Evolutionary conservation across 495 filamentous ascomycete species (phyloP).

Genomic region (Collariella sp.): DNA sequence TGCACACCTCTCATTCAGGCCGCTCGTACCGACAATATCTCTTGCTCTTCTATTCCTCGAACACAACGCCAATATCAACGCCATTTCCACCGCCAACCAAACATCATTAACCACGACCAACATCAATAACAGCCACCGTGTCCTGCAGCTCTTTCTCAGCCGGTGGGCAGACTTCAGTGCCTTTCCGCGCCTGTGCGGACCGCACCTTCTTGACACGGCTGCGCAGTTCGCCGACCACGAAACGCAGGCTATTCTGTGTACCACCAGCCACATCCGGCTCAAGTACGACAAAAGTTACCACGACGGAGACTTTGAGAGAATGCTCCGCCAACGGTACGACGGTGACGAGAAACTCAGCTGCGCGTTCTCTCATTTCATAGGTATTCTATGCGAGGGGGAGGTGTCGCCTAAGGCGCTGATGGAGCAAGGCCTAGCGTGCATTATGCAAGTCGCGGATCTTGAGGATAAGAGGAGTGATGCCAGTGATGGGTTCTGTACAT

Average conservation of each 20-base stretch:
- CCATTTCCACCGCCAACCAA: slow-evolving; percentile 4
- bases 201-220: background rate
- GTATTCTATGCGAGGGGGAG: background rate
- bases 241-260: background rate
- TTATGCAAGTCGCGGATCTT: background rate
- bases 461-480: background rate
- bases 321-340: background rate
- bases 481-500: background rate
- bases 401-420: no score
- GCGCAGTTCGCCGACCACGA: background rate
- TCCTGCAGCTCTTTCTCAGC: slow-evolving; percentile 2
- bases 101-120: slow-evolving; percentile 14
- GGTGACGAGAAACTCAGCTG: background rate
- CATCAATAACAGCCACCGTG: slow-evolving; percentile 9
- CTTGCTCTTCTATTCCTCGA: slow-evolving; percentile 10
- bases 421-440: no score
- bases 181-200: background rate
- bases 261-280: background rate
- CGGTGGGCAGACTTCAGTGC: slow-evolving; percentile 6
- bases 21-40: slow-evolving; percentile 4
- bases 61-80: slow-evolving; percentile 13
- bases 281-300: background rate
- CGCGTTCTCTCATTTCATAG: background rate
- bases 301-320: background rate
- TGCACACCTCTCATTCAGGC: slow-evolving; percentile 7